Evolutionary conservation across 805 yeast species (phyloP), one percentile per base, ranked within the genome.

Genomic region (Saturnispora bothae): DNA sequence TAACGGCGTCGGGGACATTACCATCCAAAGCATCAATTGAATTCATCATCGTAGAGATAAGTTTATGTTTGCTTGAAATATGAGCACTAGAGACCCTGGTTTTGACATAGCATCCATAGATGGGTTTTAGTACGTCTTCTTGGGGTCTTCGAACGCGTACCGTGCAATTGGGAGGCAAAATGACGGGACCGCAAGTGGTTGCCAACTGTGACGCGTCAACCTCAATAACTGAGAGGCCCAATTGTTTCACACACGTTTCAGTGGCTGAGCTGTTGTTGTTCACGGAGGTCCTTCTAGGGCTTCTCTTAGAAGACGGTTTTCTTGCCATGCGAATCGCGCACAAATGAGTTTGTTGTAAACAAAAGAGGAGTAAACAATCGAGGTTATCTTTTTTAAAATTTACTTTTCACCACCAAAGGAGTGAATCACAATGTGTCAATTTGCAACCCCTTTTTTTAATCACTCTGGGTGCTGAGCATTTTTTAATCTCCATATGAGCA

Each of bases 151-250:
- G n/a, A n/a, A 10, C 25, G 10, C 25, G 25, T 22, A 22, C 7
- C 25, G 25, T 22, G 25, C 10, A 7, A 10, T 10, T 22, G 25
- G 10, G 25, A 10, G 55, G 47, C n/a, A 50, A 26, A 1, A 37
- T 33, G 31, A 53, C 48, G 0, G 56, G 56, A 2, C 49, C 45
- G 36, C 55, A 51, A 5, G 48, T 39, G 1, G 56, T 43, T 10
- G 46, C 44, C n/a, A 50, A 23, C 30, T 49, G 51, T 17, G 36
- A 32, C n/a, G 41, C 28, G 21, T 38, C 30, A 29, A 43, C 36
- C 19, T 36, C 34, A 14, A 15, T 10, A n/a, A 18, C 18, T n/a
- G n/a, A n/a, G n/a, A n/a, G n/a, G n/a, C n/a, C n/a, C n/a, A n/a
- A n/a, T n/a, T n/a, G n/a, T n/a, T n/a, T n/a, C n/a, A n/a, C n/a